Conservation (phyloP, 805 yeast genomes). For the Sungouiella blattae region DNA sequence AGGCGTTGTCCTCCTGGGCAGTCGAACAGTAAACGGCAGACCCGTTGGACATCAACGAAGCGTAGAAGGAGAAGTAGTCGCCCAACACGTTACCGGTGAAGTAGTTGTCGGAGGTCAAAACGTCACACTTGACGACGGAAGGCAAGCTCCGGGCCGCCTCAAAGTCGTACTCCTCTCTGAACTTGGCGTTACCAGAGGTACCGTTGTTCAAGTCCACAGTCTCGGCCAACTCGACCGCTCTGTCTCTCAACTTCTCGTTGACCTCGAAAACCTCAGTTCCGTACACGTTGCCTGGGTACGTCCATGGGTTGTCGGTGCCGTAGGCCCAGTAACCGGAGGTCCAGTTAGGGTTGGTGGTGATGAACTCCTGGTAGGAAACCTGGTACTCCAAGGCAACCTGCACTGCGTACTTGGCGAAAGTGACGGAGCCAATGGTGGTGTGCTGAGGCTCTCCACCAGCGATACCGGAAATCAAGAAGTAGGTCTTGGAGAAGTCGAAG, state of each 20-base stretch:
- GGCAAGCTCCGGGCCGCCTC: slow-evolving; percentile 52
- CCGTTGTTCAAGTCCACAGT: slow-evolving; percentile 45
- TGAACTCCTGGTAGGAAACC: slow-evolving; percentile 42
- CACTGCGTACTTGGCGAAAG: slow-evolving; percentile 58
- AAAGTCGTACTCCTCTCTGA: slow-evolving; percentile 47
- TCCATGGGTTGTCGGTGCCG: slow-evolving; percentile 47
- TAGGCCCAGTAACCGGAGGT: slow-evolving; percentile 56
- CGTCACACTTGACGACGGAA: slow-evolving; percentile 50
- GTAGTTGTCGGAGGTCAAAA: slow-evolving; percentile 58
- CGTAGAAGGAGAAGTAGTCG: slow-evolving; percentile 47
- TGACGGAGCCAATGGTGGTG: slow-evolving; percentile 58
- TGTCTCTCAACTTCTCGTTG: slow-evolving; percentile 55
- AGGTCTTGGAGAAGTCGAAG: slow-evolving; percentile 57
- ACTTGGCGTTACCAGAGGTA: slow-evolving; percentile 38
- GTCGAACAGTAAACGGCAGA: slow-evolving; percentile 57
- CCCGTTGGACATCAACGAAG: slow-evolving; percentile 53
- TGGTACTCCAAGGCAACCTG: slow-evolving; percentile 60
- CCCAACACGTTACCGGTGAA: slow-evolving; percentile 53
- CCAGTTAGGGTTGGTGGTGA: slow-evolving; percentile 44
- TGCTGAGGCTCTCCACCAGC: slow-evolving; percentile 59
- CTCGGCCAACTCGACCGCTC: slow-evolving; percentile 51
- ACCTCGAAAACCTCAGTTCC: slow-evolving; percentile 67
- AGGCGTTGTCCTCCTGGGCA: slow-evolving; percentile 67
- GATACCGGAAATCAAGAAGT: slow-evolving; percentile 62
- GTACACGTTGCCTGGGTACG: slow-evolving; percentile 52